Evolutionary conservation across 768 basidiomycete genomes (phyloP).

Genomic region (Tulasnella sp.): DNA sequence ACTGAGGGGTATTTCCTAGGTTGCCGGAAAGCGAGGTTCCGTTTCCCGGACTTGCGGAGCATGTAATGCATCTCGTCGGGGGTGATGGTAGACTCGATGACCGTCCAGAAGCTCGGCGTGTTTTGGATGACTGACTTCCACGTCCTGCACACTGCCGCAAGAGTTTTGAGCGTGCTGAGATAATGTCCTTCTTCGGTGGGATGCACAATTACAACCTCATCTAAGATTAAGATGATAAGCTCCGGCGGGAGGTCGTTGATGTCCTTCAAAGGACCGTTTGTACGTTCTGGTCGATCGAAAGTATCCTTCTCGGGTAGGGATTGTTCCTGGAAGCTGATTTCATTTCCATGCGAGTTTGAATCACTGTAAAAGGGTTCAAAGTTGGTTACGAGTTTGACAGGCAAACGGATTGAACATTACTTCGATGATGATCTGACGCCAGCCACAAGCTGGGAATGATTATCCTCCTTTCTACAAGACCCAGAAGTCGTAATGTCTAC

Average conservation of each 20-base stretch:
- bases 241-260: slow-evolving; percentile 8
- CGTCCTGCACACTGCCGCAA: background rate
- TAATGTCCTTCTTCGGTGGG: background rate
- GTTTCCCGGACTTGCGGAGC: too few species aligned
- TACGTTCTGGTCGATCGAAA: too few species aligned
- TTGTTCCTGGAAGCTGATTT: too few species aligned
- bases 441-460: background rate
- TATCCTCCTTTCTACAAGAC: background rate
- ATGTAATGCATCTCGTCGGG: background rate
- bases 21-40: too few species aligned
- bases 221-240: background rate
- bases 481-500: background rate
- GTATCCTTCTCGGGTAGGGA: too few species aligned
- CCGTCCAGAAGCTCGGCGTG: background rate
- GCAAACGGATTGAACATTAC: background rate
- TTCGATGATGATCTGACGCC: background rate
- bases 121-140: background rate
- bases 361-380: too few species aligned
- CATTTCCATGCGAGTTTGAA: too few species aligned
- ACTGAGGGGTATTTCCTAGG: too few species aligned
- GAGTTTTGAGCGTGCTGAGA: background rate
- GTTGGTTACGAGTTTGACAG: background rate
- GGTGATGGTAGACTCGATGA: background rate
- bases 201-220: too few species aligned
- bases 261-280: background rate